Conservation (phyloP, 2,329 filamentous ascomycete genomes). For the Cytospora schulzeri region DNA sequence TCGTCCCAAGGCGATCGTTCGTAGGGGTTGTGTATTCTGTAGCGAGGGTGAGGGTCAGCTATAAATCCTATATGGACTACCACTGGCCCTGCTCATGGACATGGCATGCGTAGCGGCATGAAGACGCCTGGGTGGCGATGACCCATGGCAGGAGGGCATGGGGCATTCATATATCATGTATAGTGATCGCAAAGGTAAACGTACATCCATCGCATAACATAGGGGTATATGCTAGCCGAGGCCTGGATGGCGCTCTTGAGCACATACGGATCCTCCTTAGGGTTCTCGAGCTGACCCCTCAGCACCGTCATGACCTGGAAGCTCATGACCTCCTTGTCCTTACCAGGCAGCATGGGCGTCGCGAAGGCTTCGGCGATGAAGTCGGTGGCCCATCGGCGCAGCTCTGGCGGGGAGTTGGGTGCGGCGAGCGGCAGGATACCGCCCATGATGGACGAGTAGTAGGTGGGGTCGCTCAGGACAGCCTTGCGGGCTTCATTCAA, state of each 20-base stretch:
- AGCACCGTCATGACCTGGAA: constrained; percentile 78
- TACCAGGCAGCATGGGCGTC: constrained; percentile 76
- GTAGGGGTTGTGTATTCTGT: constrained; percentile 82
- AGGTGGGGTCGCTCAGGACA: constrained; percentile 80
- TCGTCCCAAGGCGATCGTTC: constrained; percentile 83
- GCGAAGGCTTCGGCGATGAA: constrained; percentile 96
- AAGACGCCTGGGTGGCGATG: constrained; percentile 14
- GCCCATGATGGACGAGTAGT: constrained; percentile 90
- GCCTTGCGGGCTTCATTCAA: constrained; percentile 89
- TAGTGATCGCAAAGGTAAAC: constrained; percentile 44
- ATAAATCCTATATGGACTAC: not conserved
- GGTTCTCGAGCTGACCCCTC: constrained; percentile 67
- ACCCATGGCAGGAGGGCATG: constrained; percentile 27
- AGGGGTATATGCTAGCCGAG: constrained; percentile 87
- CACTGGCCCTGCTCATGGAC: not conserved
- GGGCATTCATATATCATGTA: constrained; percentile 28
- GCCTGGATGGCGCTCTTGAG: constrained; percentile 86
- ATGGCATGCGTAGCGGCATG: constrained; percentile 32
- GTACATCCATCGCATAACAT: constrained; percentile 93
- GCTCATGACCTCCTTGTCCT: constrained; percentile 80
- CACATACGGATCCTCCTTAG: constrained; percentile 77
- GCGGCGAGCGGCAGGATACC: constrained; percentile 91
- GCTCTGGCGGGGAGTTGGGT: constrained; percentile 71
- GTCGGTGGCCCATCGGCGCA: constrained; percentile 93
- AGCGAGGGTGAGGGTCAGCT: constrained; percentile 24